These are phyloP conservation scores for Cystobasidium sp. DNA, from an alignment of 1,284 basidiomycete genomes.

Conservation along the genomic window DNA sequence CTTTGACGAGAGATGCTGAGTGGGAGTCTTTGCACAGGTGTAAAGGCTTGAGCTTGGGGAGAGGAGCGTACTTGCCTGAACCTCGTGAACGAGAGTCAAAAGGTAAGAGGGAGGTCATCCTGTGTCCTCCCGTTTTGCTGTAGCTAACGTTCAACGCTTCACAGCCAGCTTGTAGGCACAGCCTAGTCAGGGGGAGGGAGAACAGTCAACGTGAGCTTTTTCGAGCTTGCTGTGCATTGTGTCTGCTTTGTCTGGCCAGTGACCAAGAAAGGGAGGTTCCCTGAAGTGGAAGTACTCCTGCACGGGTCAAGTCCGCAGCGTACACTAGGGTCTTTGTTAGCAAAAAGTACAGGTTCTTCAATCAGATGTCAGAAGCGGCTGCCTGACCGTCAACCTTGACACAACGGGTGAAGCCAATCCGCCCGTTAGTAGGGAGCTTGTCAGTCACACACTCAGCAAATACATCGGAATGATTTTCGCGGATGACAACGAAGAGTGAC, in stretches of 20 bases:
- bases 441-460: too few relatives aligned
- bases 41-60: not conserved
- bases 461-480: too few relatives aligned
- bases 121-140: not conserved
- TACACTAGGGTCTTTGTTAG: too few relatives aligned
- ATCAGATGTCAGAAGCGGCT: too few relatives aligned
- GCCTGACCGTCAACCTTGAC: too few relatives aligned
- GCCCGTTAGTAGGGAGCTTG: too few relatives aligned
- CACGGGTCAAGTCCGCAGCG: too few relatives aligned
- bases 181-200: not conserved
- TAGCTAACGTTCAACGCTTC: not conserved
- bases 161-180: constrained; percentile 21
- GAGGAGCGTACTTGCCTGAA: not conserved
- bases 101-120: not conserved
- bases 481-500: too few relatives aligned
- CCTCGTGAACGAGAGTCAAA: not conserved
- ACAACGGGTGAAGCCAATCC: too few relatives aligned
- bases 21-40: not conserved
- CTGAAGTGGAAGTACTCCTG: not conserved
- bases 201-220: not conserved
- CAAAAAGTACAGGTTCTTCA: too few relatives aligned
- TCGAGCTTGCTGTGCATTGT: not conserved
- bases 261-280: constrained; percentile 1
- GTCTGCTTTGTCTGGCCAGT: not conserved
- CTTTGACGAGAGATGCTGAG: constrained; percentile 25